phyloP scores from a whole-genome alignment of 345 rosid species.

The Rhodomyrtus tomentosa region DNA sequence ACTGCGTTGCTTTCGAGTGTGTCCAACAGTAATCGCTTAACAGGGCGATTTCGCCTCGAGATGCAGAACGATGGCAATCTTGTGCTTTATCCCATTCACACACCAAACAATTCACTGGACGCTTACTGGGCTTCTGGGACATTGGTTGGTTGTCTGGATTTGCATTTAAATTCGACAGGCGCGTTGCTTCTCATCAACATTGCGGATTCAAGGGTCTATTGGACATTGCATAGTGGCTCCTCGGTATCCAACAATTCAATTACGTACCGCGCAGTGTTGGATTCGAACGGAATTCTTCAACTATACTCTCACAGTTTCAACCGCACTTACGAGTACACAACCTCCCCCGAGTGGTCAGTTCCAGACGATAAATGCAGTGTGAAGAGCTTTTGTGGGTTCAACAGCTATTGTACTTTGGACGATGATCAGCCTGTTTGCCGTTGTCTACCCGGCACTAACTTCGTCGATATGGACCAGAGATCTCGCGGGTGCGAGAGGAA shows the following conservation, averaged over 20 bases:
- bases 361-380: neutral
- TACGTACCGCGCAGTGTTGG: neutral
- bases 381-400: neutral
- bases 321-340: accelerated
- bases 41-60: constrained; percentile 2
- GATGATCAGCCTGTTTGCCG: neutral
- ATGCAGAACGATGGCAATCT: constrained; percentile 19
- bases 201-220: accelerated
- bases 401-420: neutral
- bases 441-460: neutral
- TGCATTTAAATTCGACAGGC: constrained; percentile 1
- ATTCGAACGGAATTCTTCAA: neutral
- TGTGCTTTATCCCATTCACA: constrained; percentile 8
- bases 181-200: neutral
- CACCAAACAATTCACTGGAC: neutral
- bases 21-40: constrained; percentile 5
- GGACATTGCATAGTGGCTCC: accelerated
- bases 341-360: accelerated
- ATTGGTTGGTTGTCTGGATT: accelerated
- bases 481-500: neutral
- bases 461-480: neutral
- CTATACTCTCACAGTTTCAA: neutral
- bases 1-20: neutral
- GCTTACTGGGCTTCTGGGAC: neutral
- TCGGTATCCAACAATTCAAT: neutral